phyloP scores from a whole-genome alignment of 148 eudicot species.

The Heliamphora exappendiculata region DNA sequence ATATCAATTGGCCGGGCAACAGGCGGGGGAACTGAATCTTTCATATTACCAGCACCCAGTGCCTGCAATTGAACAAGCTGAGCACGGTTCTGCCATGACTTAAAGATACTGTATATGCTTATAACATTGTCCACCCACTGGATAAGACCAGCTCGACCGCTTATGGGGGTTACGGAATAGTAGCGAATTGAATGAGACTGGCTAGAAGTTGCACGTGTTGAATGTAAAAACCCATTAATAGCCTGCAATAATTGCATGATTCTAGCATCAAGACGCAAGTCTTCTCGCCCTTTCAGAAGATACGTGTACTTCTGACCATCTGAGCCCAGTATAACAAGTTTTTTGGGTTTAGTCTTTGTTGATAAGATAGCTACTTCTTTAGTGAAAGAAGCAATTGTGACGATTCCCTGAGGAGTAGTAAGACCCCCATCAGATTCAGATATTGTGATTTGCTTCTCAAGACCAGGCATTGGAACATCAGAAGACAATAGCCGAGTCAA shows the following conservation, averaged over 20 bases:
- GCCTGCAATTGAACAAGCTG: constrained; percentile 62
- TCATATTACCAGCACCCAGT: constrained; percentile 43
- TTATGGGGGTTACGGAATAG: constrained; percentile 95
- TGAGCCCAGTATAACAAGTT: constrained; percentile 82
- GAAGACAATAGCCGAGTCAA: constrained; percentile 73
- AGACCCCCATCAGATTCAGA: constrained; percentile 52
- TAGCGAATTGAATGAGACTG: constrained; percentile 62
- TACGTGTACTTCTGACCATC: constrained; percentile 90
- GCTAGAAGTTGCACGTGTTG: constrained; percentile 50
- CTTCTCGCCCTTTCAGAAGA: constrained; percentile 97
- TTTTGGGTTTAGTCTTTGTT: constrained; percentile 96
- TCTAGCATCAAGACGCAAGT: constrained; percentile 98
- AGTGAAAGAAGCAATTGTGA: constrained; percentile 82
- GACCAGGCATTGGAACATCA: constrained; percentile 98
- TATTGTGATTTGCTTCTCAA: constrained; percentile 66
- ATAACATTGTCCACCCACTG: constrained; percentile 96
- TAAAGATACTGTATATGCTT: constrained; percentile 84
- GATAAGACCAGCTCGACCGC: constrained; percentile 97
- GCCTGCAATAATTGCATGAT: constrained; percentile 96
- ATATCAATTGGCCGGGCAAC: constrained; percentile 98
- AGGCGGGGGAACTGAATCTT: constrained; percentile 52
- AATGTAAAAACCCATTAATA: constrained; percentile 67
- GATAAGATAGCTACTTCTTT: constrained; percentile 70
- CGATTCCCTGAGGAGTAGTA: constrained; percentile 52
- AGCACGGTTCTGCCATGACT: constrained; percentile 85